Conservation (phyloP, 2,329 filamentous ascomycete species). For the Ophiobolus disseminans region DNA sequence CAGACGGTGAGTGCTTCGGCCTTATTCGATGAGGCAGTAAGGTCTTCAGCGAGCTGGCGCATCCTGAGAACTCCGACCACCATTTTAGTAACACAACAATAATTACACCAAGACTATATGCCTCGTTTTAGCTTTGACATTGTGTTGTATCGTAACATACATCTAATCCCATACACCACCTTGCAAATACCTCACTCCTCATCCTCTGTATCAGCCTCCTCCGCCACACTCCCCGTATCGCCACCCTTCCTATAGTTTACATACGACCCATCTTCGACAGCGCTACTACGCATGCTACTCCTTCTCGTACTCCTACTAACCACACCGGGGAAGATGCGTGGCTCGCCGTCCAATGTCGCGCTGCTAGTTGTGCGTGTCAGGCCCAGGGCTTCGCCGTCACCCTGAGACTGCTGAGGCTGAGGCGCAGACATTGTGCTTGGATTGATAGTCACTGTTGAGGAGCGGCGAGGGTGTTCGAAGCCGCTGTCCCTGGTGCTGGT, state of each 20-base stretch:
- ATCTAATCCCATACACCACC: too few relatives aligned
- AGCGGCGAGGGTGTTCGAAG: constrained; percentile 35
- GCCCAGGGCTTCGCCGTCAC: constrained; percentile 23
- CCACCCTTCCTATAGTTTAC: constrained; percentile 11
- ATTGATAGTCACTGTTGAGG: constrained; percentile 38
- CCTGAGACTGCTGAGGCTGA: constrained; percentile 26
- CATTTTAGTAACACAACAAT: too few relatives aligned
- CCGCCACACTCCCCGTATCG: constrained; percentile 11
- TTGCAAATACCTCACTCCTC: too few relatives aligned
- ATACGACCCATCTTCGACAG: constrained; percentile 25
- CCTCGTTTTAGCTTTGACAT: too few relatives aligned
- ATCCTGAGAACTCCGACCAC: too few relatives aligned
- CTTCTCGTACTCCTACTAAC: constrained; percentile 57
- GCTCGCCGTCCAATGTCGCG: constrained; percentile 61
- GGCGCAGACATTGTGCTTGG: constrained; percentile 25
- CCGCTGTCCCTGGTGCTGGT: constrained; percentile 25
- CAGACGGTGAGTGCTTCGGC: too few relatives aligned
- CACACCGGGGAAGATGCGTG: constrained; percentile 75
- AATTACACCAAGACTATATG: too few relatives aligned
- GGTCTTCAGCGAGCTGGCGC: too few relatives aligned
- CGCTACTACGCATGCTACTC: constrained; percentile 37
- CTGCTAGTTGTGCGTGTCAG: constrained; percentile 34
- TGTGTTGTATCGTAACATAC: too few relatives aligned
- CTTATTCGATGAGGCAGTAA: too few relatives aligned
- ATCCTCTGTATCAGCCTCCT: constrained; percentile 17